Conservation (phyloP, 345 rosid species). For the Cardiospermum halicacabum region DNA sequence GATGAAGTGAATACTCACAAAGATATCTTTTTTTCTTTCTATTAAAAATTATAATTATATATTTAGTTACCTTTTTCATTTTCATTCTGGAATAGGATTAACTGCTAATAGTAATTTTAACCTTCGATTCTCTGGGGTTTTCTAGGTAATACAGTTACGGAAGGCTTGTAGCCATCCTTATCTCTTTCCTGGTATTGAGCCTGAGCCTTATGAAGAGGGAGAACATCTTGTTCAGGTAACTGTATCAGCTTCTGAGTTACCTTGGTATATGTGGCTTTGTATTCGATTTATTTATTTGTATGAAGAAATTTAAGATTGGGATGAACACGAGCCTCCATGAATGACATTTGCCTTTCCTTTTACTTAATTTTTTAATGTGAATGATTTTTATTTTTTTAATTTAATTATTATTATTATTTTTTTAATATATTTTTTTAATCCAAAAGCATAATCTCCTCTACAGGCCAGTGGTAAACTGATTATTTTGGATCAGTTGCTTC, state of each 20-base stretch:
- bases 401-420: too few species aligned
- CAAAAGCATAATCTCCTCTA: conserved; percentile 7
- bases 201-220: conserved; percentile 90
- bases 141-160: conserved; percentile 76
- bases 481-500: conserved; percentile 66
- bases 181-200: conserved; percentile 90
- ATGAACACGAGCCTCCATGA: neutral
- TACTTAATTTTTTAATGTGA: too few species aligned
- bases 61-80: conserved; percentile 6
- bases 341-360: neutral
- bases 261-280: neutral
- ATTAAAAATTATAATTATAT: too few species aligned
- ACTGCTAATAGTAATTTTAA: neutral
- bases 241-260: conserved; percentile 10
- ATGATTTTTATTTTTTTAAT: too few species aligned
- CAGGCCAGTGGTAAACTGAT: conserved; percentile 89
- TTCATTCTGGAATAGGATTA: neutral
- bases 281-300: neutral
- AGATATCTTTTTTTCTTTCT: neutral
- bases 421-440: neutral
- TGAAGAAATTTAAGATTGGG: neutral
- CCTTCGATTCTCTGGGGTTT: conserved; percentile 11
- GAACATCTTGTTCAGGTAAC: conserved; percentile 89
- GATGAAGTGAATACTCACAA: neutral
- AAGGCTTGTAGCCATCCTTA: conserved; percentile 96